A percentile compares a stretch with the other conserved stretches of the same genome.
These are phyloP conservation scores for Forsythia viridissima DNA, from an alignment of 257 asterid genomes.

Conservation along the genomic window DNA sequence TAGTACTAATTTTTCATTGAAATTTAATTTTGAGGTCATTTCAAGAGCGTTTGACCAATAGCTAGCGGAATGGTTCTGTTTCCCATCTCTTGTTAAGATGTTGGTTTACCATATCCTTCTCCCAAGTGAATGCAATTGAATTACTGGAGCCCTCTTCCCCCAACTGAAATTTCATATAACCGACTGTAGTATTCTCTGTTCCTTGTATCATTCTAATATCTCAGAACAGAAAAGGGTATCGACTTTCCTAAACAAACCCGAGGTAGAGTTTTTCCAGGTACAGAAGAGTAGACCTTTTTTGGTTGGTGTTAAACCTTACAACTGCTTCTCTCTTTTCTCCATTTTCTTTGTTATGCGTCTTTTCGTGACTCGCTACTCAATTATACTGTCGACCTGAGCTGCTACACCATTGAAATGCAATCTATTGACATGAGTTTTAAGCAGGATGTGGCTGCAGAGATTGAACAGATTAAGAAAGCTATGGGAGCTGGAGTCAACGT, in stretches of 20 bases:
- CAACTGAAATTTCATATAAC: background rate
- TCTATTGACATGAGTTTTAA: background rate
- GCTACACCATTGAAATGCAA: background rate
- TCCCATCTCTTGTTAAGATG: background rate
- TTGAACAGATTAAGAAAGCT: slow-evolving; percentile 57
- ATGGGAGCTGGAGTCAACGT: slow-evolving; percentile 60
- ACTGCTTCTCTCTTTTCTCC: background rate
- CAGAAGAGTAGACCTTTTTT: background rate
- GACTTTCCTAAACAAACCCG: background rate
- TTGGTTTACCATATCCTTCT: background rate
- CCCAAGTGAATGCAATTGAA: background rate
- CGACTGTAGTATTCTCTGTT: background rate
- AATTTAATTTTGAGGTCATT: background rate
- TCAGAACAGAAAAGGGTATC: background rate
- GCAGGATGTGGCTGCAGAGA: slow-evolving; percentile 74
- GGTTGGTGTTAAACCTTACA: no score
- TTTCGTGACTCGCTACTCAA: background rate
- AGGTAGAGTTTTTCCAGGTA: background rate
- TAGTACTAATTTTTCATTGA: background rate
- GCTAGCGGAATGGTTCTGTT: background rate
- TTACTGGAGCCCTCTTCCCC: background rate
- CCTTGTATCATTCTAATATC: background rate
- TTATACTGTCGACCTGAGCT: background rate
- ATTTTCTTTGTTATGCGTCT: background rate
- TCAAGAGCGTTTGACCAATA: background rate